Percentiles rank a stretch among this genome's conserved stretches.
These are phyloP conservation scores for Suillus plorans DNA, from an alignment of 768 basidiomycete genomes.

Conservation along the genomic window DNA sequence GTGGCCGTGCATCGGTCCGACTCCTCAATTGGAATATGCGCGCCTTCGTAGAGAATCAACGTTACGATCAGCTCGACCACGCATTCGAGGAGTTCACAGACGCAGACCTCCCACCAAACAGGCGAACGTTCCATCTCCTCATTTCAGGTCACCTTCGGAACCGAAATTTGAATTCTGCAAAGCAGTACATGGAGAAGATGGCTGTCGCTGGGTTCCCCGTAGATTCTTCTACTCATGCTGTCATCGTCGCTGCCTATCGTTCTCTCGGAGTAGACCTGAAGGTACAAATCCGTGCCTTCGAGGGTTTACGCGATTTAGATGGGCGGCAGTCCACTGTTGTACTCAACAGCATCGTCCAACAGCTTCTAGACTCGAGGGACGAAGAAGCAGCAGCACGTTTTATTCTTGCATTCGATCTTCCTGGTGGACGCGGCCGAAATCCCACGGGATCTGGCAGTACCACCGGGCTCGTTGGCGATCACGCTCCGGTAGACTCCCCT, in stretches of 20 bases:
- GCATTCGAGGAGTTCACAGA: constrained; percentile 52
- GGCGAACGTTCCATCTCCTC: constrained; percentile 69
- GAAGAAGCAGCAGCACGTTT: constrained; percentile 44
- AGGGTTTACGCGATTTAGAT: constrained; percentile 43
- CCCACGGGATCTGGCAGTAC: constrained; percentile 13
- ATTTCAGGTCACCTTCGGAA: constrained; percentile 70
- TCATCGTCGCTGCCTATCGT: constrained; percentile 59
- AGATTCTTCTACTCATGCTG: constrained; percentile 57
- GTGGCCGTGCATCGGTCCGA: constrained; percentile 48
- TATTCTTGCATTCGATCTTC: constrained; percentile 45
- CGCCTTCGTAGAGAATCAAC: constrained; percentile 54
- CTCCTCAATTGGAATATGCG: constrained; percentile 72
- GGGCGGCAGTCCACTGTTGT: constrained; percentile 44
- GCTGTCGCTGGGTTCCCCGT: constrained; percentile 49
- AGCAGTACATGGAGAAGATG: constrained; percentile 57
- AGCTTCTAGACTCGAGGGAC: constrained; percentile 57
- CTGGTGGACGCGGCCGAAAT: constrained; percentile 20
- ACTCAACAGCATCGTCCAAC: constrained; percentile 70
- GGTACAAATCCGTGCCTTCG: constrained; percentile 53
- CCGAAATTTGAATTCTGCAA: constrained; percentile 57
- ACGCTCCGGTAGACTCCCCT: constrained; percentile 11
- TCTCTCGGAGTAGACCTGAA: constrained; percentile 55
- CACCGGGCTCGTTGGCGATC: constrained; percentile 32
- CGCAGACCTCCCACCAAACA: constrained; percentile 46
- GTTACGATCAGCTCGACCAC: constrained; percentile 44